phyloP scores from a whole-genome alignment of 2,329 filamentous ascomycete genomes.

The Teratosphaeria epicoccoides region DNA sequence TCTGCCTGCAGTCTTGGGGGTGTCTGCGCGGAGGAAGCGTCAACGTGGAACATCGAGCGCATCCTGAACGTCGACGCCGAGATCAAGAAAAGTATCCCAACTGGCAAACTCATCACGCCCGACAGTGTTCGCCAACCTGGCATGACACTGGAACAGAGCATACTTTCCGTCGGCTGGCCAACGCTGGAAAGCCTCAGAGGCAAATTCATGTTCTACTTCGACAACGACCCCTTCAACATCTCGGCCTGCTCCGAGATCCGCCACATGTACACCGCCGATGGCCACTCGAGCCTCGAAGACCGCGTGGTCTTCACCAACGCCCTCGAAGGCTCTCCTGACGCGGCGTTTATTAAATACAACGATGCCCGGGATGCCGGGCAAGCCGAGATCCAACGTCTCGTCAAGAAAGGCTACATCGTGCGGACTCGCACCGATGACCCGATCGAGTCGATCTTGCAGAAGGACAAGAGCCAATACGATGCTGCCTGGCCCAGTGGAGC shows the following conservation, averaged over 20 bases:
- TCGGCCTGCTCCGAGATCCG: conserved; percentile 21
- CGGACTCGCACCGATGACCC: conserved; percentile 40
- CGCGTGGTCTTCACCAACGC: conserved; percentile 42
- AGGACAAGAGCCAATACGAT: conserved; percentile 35
- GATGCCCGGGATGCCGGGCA: conserved; percentile 27
- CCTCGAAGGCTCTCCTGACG: conserved; percentile 35
- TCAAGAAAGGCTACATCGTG: conserved; percentile 40
- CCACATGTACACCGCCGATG: conserved; percentile 29
- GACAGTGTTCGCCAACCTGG: conserved; percentile 35
- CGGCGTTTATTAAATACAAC: conserved; percentile 43
- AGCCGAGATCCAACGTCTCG: conserved; percentile 34
- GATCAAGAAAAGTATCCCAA: conserved; percentile 35
- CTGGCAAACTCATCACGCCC: conserved; percentile 35
- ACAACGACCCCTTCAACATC: conserved; percentile 34
- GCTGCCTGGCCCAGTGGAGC: conserved; percentile 37
- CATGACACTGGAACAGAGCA: conserved; percentile 37
- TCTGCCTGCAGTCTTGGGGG: conserved; percentile 25
- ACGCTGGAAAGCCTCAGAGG: conserved; percentile 35
- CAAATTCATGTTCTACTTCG: conserved; percentile 42
- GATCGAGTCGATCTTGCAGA: conserved; percentile 32
- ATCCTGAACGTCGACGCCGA: conserved; percentile 38
- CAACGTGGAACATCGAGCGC: conserved; percentile 34
- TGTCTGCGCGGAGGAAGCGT: conserved; percentile 30
- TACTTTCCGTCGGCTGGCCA: conserved; percentile 41
- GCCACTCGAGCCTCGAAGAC: conserved; percentile 31